phyloP scores from a whole-genome alignment of 2,329 filamentous ascomycete genomes.

The Chaetomium sp. region DNA sequence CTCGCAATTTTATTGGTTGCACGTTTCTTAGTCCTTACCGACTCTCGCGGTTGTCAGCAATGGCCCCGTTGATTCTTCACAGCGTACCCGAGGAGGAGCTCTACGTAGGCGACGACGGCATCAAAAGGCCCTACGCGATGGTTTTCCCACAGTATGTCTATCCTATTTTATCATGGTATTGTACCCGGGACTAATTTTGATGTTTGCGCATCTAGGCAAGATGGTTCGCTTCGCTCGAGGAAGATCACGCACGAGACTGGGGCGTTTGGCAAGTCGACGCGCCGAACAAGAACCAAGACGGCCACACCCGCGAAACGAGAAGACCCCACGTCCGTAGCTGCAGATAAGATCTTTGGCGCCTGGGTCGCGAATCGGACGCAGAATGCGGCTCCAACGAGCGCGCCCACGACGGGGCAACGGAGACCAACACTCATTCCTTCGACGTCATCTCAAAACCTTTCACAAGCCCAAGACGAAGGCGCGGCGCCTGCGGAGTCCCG shows the following conservation, averaged over 20 bases:
- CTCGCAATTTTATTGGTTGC: neutral
- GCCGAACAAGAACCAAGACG: conserved; percentile 55
- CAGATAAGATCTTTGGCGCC: conserved; percentile 55
- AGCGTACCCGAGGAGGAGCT: conserved; percentile 64
- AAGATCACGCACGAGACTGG: conserved; percentile 54
- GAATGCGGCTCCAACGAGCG: conserved; percentile 20
- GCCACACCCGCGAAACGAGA: conserved; percentile 53
- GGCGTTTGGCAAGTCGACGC: conserved; percentile 61
- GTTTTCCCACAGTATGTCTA: conserved; percentile 51
- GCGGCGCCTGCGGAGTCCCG: conserved; percentile 24
- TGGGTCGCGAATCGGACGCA: conserved; percentile 48
- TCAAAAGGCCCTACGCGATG: conserved; percentile 61
- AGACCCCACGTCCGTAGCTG: conserved; percentile 55
- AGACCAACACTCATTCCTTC: conserved; percentile 17
- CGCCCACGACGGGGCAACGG: conserved; percentile 24
- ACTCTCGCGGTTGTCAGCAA: conserved; percentile 25
- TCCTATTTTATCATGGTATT: neutral
- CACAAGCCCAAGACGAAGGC: conserved; percentile 32
- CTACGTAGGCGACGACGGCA: conserved; percentile 58
- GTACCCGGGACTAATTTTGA: neutral
- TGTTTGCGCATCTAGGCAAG: conserved; percentile 38
- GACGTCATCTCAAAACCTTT: conserved; percentile 28
- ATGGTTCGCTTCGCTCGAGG: conserved; percentile 46
- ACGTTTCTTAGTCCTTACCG: neutral
- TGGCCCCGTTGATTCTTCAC: conserved; percentile 61